Evolutionary conservation across 345 rosid genomes (phyloP).

Genomic region (Lepidium aucheri): DNA sequence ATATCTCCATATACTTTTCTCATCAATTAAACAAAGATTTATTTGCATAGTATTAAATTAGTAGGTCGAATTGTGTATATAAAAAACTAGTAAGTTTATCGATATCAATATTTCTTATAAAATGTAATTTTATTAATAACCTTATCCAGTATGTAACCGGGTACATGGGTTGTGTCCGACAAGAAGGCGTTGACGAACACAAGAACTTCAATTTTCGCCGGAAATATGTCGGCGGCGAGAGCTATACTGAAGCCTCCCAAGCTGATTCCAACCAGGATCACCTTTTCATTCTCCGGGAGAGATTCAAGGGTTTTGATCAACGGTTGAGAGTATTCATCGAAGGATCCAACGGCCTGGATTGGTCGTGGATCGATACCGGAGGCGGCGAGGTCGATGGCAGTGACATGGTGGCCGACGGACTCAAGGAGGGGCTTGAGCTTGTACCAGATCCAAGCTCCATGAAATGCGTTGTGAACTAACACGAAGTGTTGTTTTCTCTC

Average conservation of each 20-base stretch:
- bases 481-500: constrained; percentile 19
- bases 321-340: constrained; percentile 25
- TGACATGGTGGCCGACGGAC: constrained; percentile 27
- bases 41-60: no score
- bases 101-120: no score
- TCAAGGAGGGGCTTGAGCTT: constrained; percentile 31
- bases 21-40: no score
- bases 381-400: constrained; percentile 29
- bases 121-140: no score
- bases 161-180: constrained; percentile 28
- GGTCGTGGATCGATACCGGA: constrained; percentile 9
- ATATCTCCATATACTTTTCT: no score
- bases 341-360: constrained; percentile 21
- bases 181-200: constrained; percentile 31
- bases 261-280: constrained; percentile 24
- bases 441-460: constrained; percentile 34
- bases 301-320: constrained; percentile 18
- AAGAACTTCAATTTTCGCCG: constrained; percentile 15
- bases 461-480: constrained; percentile 32
- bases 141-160: constrained; percentile 13
- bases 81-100: no score
- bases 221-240: constrained; percentile 22
- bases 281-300: constrained; percentile 19
- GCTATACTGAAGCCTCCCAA: constrained; percentile 28
- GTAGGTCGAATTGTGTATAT: no score